Percentiles rank a stretch among this genome's conserved stretches.
Conservation (phyloP, 768 basidiomycete genomes). For the Agrocybe pediades region DNA sequence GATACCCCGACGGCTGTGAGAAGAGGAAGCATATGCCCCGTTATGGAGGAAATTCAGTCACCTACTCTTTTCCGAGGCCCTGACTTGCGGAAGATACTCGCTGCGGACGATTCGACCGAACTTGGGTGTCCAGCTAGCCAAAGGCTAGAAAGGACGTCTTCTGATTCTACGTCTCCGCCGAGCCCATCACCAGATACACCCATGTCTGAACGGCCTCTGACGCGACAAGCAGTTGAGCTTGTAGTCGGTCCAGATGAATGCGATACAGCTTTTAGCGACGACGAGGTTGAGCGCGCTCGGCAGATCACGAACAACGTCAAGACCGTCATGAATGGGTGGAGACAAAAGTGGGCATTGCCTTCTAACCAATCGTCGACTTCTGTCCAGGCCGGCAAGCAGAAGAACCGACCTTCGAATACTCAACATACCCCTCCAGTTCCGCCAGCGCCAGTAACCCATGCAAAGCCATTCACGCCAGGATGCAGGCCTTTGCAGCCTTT, state of each 20-base stretch:
- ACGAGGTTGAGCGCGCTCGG: slow-evolving; percentile 10
- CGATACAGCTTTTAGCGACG: slow-evolving; percentile 25
- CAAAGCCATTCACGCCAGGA: slow-evolving; percentile 31
- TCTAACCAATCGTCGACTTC: slow-evolving; percentile 1
- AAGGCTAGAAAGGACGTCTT: slow-evolving; percentile 11
- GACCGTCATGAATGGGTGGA: slow-evolving; percentile 31
- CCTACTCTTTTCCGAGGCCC: slow-evolving; percentile 24
- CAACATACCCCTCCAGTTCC: not conserved
- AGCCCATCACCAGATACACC: slow-evolving; percentile 40
- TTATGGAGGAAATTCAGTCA: slow-evolving; percentile 20
- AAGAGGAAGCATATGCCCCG: slow-evolving; percentile 5
- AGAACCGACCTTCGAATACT: not conserved
- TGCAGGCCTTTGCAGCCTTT: slow-evolving; percentile 9
- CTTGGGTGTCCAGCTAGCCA: not conserved
- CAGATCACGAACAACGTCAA: slow-evolving; percentile 14
- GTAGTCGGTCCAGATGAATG: slow-evolving; percentile 26
- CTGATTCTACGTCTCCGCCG: slow-evolving; percentile 28
- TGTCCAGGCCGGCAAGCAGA: not conserved
- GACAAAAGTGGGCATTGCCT: slow-evolving; percentile 26
- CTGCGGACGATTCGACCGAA: slow-evolving; percentile 11
- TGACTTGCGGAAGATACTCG: slow-evolving; percentile 23
- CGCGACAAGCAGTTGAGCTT: slow-evolving; percentile 5
- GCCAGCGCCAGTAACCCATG: slow-evolving; percentile 4
- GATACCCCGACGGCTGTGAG: slow-evolving; percentile 20
- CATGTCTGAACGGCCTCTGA: not conserved